Evolutionary conservation across 495 filamentous ascomycete species (phyloP), one percentile per base, ranked within the genome.

Genomic region (Parachaetomium inaequale): DNA sequence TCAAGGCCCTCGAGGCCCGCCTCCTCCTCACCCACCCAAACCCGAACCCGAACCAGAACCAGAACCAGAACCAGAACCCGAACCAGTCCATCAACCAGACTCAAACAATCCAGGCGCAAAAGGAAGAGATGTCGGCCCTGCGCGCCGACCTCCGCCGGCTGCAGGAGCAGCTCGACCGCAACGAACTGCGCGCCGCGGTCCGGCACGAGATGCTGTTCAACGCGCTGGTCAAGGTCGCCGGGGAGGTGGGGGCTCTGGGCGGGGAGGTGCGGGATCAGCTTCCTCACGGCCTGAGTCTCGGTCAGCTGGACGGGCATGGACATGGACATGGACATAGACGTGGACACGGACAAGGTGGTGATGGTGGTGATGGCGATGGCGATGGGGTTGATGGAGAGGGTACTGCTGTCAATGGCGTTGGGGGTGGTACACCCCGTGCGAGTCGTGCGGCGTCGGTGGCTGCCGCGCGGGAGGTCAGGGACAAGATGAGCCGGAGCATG

Each of bases 181-280:
- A 68, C 15, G 64, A 62, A 31, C 42, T 49, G 5, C 59, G 70
- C 3, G 61, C 64, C 12, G 32, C 57, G 0, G 7, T 58, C 34
- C 66, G 70, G 1, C 68, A 70, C 21, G 36, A 63, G 0, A 65
- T 72, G 0, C 21, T 71, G 7, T 72, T 72, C 32, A 61, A 58
- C 28, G 53, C 62, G 25, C 25, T 72, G 6, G 58, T 62, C 52
- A 67, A 63, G 46, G 19, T 72, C 0, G 58, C 62, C 0, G 45
- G 15, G 12, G 68, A 70, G 11, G 23, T 71, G 1, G 42, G 47
- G 5, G 42, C 42, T 7, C 0, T 46, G n/a, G 42, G 17, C 7
- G 42, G 42, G 17, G 42, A 23, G 42, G 42, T 21, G 36, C 36
- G 31, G 4, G 36, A n/a, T n/a, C n/a, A n/a, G n/a, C n/a, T n/a